phyloP scores from a whole-genome alignment of 2,329 filamentous ascomycete species.

The Fusarium annulatum region DNA sequence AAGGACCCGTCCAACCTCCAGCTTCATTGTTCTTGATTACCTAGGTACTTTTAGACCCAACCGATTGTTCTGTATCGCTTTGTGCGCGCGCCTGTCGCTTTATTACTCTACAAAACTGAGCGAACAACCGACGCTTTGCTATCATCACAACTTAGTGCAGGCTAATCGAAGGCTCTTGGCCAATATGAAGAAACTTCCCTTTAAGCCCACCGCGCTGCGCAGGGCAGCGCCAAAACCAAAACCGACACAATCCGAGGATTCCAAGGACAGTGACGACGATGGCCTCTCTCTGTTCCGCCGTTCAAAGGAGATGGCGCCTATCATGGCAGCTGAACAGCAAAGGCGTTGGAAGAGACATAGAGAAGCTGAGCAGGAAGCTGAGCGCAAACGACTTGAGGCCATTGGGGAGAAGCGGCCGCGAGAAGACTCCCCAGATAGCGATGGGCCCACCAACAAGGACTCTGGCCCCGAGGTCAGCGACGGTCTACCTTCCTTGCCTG shows the following conservation, averaged over 20 bases:
- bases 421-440: conserved; percentile 30
- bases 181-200: conserved; percentile 58
- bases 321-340: conserved; percentile 55
- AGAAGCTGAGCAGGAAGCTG: conserved; percentile 35
- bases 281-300: conserved; percentile 62
- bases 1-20: not conserved
- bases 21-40: not conserved
- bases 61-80: not conserved
- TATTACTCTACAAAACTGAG: not conserved
- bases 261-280: conserved; percentile 46
- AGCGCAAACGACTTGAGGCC: conserved; percentile 26
- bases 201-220: conserved; percentile 61
- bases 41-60: not conserved
- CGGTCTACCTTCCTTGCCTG: not conserved
- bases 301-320: conserved; percentile 61
- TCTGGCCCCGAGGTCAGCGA: not conserved
- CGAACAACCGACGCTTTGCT: conserved; percentile 12
- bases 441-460: conserved; percentile 2
- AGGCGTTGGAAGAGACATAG: conserved; percentile 43
- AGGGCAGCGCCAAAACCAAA: conserved; percentile 47
- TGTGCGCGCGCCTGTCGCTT: not conserved
- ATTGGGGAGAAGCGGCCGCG: conserved; percentile 37
- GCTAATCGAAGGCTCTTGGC: conserved; percentile 15
- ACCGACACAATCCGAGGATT: conserved; percentile 27
- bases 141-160: conserved; percentile 4